A percentile compares a stretch with the other conserved stretches of the same genome.
Evolutionary conservation across 192 early-diverging fungal species (phyloP).

Genomic region (Coemansia aciculifera): DNA sequence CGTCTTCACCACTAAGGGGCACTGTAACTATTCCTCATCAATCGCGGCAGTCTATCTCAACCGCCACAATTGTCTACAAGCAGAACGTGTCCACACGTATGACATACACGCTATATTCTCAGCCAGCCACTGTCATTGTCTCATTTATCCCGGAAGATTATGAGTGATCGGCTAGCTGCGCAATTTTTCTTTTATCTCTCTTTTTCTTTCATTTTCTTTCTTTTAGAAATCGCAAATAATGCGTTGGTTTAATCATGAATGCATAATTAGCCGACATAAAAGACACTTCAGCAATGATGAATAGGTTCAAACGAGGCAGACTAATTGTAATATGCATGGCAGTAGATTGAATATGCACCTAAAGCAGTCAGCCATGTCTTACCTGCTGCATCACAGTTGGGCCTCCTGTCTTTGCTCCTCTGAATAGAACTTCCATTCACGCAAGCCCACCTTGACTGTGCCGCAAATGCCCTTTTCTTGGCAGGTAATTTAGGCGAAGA

Average conservation of each 20-base stretch:
- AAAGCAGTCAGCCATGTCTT: slow-evolving; percentile 8
- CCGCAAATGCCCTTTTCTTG: background rate
- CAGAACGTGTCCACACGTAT: slow-evolving; percentile 10
- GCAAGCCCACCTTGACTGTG: slow-evolving; percentile 1
- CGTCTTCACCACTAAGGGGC: background rate
- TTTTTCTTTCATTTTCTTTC: background rate
- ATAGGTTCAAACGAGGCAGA: background rate
- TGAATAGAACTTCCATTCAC: slow-evolving; percentile 4
- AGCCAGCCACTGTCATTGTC: slow-evolving; percentile 15
- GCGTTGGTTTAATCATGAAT: background rate
- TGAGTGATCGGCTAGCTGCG: background rate
- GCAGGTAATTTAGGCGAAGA: background rate
- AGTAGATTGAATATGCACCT: slow-evolving; percentile 8
- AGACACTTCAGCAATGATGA: background rate
- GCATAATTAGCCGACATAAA: background rate
- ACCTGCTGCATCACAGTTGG: background rate
- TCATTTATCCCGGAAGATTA: slow-evolving; percentile 9
- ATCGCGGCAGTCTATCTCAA: background rate
- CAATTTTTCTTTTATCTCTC: background rate
- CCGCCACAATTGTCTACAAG: slow-evolving; percentile 4
- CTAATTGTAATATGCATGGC: slow-evolving; percentile 7
- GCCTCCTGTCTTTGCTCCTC: background rate
- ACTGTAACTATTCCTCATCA: background rate
- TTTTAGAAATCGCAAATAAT: background rate
- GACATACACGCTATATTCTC: slow-evolving; percentile 8